Base-by-base conservation (phyloP, 257 asterid species). In the Solanum medicagineum region DNA sequence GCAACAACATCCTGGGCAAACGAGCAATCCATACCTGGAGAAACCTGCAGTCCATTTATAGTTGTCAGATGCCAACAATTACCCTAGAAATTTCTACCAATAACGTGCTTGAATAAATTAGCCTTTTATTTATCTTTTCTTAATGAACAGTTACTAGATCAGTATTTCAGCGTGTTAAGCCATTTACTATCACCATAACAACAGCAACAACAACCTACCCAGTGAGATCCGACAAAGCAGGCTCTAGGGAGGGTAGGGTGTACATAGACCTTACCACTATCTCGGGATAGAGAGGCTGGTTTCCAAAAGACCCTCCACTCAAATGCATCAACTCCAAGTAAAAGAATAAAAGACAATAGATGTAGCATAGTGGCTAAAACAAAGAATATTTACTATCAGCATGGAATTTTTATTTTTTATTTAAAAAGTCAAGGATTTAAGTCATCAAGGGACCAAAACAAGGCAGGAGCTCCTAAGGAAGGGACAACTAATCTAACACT, bases 1-100 rank as follows among this genome's bases (percentile, higher is more conserved):
- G 89, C 97, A 32, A 90, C 89, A 44, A 84, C 91, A 56, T 94
- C 95, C 81, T 93, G 96, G 73, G 94, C 89, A 84, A 91, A 92
- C 17, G 51, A 54, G 84, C 94, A 86, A 45, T 90, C 81, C 94
- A 90, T 17, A 65, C 98, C 98, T 26, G 95, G 80, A 36, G 94
- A 88, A 66, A 95, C 97, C 99, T 95, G 90, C 83, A 86, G 24
- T 80, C 14, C 69, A 84, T 66, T 75, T 29, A 3, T 60, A 11
- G 80, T 24, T 47, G 59, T 22, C 51, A 26, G 45, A 47, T 65
- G 32, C 19, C 81, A n/a, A 73, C 32, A 44, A 71, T 71, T 5
- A 17, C 80, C 55, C 5, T 10, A 44, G 20, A 71, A 32, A 20
- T 42, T 42, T 42, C 32, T 42, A 71, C 55, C 80, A 5, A 20